Evolutionary conservation across 441 rosid species (phyloP), one percentile per base, ranked within the genome.

Genomic region (Adansonia rubrostipa): DNA sequence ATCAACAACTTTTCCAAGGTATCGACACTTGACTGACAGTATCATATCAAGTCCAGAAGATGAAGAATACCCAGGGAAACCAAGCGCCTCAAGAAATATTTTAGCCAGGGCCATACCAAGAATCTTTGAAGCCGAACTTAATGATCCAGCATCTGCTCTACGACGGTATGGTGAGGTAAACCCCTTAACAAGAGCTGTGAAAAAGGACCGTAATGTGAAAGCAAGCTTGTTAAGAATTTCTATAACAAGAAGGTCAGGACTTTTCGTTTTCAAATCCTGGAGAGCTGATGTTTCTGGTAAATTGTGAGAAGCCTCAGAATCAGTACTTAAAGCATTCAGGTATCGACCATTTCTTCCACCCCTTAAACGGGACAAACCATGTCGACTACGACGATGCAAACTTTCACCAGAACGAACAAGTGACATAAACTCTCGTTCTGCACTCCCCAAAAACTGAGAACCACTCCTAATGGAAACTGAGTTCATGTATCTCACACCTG

Each of bases 121-220:
- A 47, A 90, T 89, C 91, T 92, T 93, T 20, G 98, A 92, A 77
- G 97, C 97, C 53, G 97, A 87, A 85, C 87, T 91, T 83, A 89
- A 63, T 69, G 94, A 82, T 60, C 93, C 94, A 42, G 89, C 86
- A 85, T 96, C 99, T 82, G 90, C 90, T 85, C 99, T 88, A 33
- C 99, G 98, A 69, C 98, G 99, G 82, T 92, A 91, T 51, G 98
- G 95, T 61, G 95, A 90, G 51, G 96, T 93, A 75, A 92, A 92
- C 63, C 97, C 97, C 88, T 96, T 96, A 65, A 96, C 99, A 86
- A 96, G 91, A 65, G 98, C 93, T 47, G 90, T 88, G 79, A 94
- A 94, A 84, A 96, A 94, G 73, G 89, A 78, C 14, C 98, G 92
- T 71, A 94, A 50, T 9, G 98, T 93, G 71, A 88, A 84, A 73